phyloP scores from a whole-genome alignment of 257 asterid genomes.

The Solanum bukasovii region DNA sequence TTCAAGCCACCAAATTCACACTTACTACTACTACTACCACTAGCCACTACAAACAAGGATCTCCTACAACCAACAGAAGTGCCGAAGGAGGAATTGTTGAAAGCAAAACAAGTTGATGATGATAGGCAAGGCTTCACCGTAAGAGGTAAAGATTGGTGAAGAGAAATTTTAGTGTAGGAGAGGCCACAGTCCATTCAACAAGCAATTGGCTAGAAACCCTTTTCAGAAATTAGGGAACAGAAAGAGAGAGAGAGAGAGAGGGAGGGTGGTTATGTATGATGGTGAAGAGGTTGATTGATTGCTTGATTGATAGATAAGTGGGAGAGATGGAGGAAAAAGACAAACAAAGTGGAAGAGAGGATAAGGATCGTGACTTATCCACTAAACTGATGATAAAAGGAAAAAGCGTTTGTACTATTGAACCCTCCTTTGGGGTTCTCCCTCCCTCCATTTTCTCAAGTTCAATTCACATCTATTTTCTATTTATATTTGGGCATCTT shows the following conservation, averaged over 20 bases:
- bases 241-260: not conserved
- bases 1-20: constrained; percentile 44
- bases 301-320: not conserved
- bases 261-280: not conserved
- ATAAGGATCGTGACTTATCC: not conserved
- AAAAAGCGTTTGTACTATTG: not conserved
- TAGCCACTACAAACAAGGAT: constrained; percentile 17
- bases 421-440: too few relatives aligned
- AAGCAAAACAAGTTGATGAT: constrained; percentile 8
- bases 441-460: too few relatives aligned
- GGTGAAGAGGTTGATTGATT: not conserved
- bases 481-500: too few relatives aligned
- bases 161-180: not conserved
- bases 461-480: too few relatives aligned
- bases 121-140: not conserved
- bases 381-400: too few relatives aligned
- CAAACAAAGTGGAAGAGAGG: not conserved
- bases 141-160: constrained; percentile 12
- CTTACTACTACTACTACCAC: constrained; percentile 15
- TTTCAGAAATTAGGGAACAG: not conserved
- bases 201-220: not conserved
- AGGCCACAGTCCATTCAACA: constrained; percentile 70
- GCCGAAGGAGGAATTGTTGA: not conserved
- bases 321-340: not conserved
- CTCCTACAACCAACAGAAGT: constrained; percentile 16